A percentile compares a stretch with the other conserved stretches of the same genome.
Evolutionary conservation across 2,329 filamentous ascomycete genomes (phyloP).

Genomic region (Uncinocarpus reesii): DNA sequence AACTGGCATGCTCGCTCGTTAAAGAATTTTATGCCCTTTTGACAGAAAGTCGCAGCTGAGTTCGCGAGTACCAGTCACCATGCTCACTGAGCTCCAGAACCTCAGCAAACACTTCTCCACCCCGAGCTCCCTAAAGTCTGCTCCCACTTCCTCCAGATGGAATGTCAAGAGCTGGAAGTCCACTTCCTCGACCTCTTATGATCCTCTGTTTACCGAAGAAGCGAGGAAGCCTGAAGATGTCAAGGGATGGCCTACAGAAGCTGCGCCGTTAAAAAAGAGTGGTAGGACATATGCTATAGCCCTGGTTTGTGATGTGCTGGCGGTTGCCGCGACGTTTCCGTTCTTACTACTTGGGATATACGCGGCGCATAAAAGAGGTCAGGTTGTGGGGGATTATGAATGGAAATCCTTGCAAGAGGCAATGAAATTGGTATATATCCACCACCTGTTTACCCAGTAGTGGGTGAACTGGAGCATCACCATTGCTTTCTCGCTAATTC

Average conservation of each 20-base stretch:
- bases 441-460: not conserved
- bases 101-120: not conserved
- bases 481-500: not conserved
- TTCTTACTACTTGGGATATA: conserved; percentile 10
- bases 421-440: conserved; percentile 12
- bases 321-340: conserved; percentile 3
- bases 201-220: not conserved
- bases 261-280: not conserved
- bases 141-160: not conserved
- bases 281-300: not conserved
- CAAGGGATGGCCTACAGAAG: conserved; percentile 8
- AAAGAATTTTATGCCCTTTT: too few species aligned
- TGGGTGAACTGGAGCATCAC: too few species aligned
- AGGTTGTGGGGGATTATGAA: conserved; percentile 2
- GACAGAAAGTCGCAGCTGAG: too few species aligned
- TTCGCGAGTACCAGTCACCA: not conserved
- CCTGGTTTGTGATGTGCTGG: not conserved
- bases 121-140: not conserved
- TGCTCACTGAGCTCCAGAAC: not conserved
- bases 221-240: not conserved
- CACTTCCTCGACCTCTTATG: conserved; percentile 1
- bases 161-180: conserved; percentile 3
- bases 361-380: not conserved
- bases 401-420: conserved; percentile 6
- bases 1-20: too few species aligned